These are phyloP conservation scores for Pleurotus pulmonarius DNA, from an alignment of 768 basidiomycete species.

Conservation along the genomic window DNA sequence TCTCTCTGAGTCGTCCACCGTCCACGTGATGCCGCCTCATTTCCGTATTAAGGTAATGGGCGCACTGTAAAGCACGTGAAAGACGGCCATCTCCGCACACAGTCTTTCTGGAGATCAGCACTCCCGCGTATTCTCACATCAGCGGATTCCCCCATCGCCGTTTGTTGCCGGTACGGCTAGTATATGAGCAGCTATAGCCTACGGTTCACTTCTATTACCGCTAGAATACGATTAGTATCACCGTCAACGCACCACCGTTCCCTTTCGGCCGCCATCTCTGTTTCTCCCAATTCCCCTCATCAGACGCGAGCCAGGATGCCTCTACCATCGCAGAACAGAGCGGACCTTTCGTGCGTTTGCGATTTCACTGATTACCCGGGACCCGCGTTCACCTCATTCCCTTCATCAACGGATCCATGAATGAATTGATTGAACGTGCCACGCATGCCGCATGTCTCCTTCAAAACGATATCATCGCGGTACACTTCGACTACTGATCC, in stretches of 20 bases:
- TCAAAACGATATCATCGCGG: too few relatives aligned
- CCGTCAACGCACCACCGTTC: conserved; percentile 22
- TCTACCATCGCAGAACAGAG: conserved; percentile 25
- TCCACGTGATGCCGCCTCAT: too few relatives aligned
- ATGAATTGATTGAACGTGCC: too few relatives aligned
- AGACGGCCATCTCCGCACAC: neutral
- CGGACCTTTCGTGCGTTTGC: conserved; percentile 18
- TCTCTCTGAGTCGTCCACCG: too few relatives aligned
- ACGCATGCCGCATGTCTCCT: too few relatives aligned
- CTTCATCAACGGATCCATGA: neutral
- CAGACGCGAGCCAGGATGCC: conserved; percentile 22
- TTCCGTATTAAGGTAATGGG: too few relatives aligned
- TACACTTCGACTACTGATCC: too few relatives aligned
- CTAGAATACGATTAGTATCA: conserved; percentile 15
- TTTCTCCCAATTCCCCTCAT: conserved; percentile 4
- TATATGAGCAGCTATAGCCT: conserved; percentile 3
- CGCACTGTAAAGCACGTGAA: too few relatives aligned
- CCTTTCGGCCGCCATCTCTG: neutral
- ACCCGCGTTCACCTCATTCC: too few relatives aligned
- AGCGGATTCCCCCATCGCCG: neutral
- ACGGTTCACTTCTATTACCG: neutral
- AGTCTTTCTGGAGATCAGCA: neutral
- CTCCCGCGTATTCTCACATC: neutral
- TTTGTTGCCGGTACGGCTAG: neutral
- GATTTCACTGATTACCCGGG: neutral